These are phyloP conservation scores for Nannizziopsis barbatae DNA, from an alignment of 2,329 filamentous ascomycete genomes.

Conservation along the genomic window DNA sequence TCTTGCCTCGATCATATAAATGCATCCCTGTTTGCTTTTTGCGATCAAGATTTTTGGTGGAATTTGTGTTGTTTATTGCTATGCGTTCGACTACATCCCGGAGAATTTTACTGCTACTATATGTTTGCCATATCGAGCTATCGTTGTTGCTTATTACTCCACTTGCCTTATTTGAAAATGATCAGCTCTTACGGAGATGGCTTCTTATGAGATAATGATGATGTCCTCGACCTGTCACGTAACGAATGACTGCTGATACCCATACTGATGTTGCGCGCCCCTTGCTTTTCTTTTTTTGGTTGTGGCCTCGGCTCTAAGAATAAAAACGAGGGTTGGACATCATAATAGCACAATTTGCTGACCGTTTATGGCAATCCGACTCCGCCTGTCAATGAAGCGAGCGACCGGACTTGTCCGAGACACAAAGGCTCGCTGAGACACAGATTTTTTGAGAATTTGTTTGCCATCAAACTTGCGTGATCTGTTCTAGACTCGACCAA, in stretches of 20 bases:
- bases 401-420: no score
- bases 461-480: slow-evolving; percentile 4
- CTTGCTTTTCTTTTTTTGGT: not conserved
- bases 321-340: not conserved
- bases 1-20: not conserved
- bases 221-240: not conserved
- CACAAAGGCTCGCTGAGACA: slow-evolving; percentile 1
- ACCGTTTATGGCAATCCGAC: no score
- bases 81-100: not conserved
- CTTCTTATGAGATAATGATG: not conserved
- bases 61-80: not conserved
- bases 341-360: no score
- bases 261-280: slow-evolving; percentile 3
- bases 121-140: not conserved
- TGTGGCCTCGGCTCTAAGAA: not conserved
- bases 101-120: not conserved
- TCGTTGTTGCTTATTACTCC: not conserved
- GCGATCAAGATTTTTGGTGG: not conserved
- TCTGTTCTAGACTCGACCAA: not conserved
- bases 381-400: no score
- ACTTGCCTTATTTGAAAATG: not conserved
- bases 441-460: slow-evolving; percentile 1
- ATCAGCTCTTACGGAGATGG: no score
- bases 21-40: not conserved
- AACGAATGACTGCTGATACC: slow-evolving; percentile 10